Base-by-base conservation (phyloP, 2,329 filamentous ascomycete species). In the Fusarium sp. region DNA sequence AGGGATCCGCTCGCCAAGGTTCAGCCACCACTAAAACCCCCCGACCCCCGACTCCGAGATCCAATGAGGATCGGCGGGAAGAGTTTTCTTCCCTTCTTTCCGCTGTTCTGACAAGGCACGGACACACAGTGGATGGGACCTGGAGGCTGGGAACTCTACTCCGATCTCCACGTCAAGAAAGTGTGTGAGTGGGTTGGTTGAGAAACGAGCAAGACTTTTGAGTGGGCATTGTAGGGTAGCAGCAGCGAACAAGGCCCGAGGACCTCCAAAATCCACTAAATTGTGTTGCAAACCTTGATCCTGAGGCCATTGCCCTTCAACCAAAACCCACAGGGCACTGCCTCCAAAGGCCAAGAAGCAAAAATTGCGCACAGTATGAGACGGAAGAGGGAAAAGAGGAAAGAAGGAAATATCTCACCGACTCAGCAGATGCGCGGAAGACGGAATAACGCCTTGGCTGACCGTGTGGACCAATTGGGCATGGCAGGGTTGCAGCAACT, bases 341-440 rank as follows among this genome's bases (percentile, higher is more conserved):
- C 54, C 58, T 64, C 59, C 54, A 48, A 71, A 25, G 14, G 39
- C 63, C 57, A 41, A n/a, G 25, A 34, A 13, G 34, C 30, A 69
- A 68, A 71, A 58, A 61, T 48, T 70, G 61, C 66, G 62, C 67
- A 77, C 75, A 74, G 72, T 76, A 77, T 67, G 72, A 67, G 25
- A 52, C 10, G 27, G 41, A 73, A 25, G 30, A 34, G 18, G 10
- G 43, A 43, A 37, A 41, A 50, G 58, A 62, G 37, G 10, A 52
- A 52, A 61, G 35, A 30, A 39, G 18, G 8, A 60, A 65, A 14
- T 20, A 59, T 11, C 35, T 60, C 52, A 56, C 39, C 39, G 39
- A 63, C 60, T 39, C 43, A 32, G 41, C 41, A 23, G 11, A 11
- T 16, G 14, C 35, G 35, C 23, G 43, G 32, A 58, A 30, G 16